Evolutionary conservation across 768 basidiomycete species (phyloP), one percentile per base, ranked within the genome.

Genomic region (Hygrophorus pudorinus): DNA sequence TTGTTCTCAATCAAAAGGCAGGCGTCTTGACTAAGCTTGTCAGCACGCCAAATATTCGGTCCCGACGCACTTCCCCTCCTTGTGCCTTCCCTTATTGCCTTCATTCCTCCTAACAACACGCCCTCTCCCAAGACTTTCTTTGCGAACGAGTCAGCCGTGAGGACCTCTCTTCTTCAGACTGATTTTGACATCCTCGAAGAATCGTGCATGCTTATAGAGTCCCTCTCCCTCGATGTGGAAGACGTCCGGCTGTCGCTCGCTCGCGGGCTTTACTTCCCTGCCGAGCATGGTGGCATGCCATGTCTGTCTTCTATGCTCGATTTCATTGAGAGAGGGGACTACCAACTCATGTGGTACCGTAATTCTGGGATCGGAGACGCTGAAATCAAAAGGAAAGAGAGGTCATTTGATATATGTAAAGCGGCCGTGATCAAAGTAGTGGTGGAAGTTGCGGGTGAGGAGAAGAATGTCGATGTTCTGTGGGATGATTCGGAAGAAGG

Each of bases 361-460:
- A 33, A 47, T 20, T 17, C 68, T 10, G 53, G 65, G 6, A 60
- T 68, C 31, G 62, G 61, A 1, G 79, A 78, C 30, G 54, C 65
- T 36, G 76, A 85, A 45, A 66, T 66, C 47, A 67, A 70, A 47
- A 63, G 67, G 38, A 81, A 76, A 61, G 77, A 85, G 58, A 83
- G 83, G 57, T 71, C 73, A 2, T 84, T 93, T 49, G 78, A 80
- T 51, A 74, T 81, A 21, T 88, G 87, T 64, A 93, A 92, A 62
- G 84, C 81, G 3, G 88, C 86, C 0, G 66, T 91, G 7, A 81
- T 91, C 60, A 89, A 90, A 53, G 76, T 83, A 2, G 75, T 92
- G 12, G 87, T 93, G 21, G 89, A 90, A 55, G 78, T 85, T 32
- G 78, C 86, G 7, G 88, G 87, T 31, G 85, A 89, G 56, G 83